These are phyloP conservation scores for Trifolium repens DNA, from an alignment of 306 rosid species.

Conservation along the genomic window DNA sequence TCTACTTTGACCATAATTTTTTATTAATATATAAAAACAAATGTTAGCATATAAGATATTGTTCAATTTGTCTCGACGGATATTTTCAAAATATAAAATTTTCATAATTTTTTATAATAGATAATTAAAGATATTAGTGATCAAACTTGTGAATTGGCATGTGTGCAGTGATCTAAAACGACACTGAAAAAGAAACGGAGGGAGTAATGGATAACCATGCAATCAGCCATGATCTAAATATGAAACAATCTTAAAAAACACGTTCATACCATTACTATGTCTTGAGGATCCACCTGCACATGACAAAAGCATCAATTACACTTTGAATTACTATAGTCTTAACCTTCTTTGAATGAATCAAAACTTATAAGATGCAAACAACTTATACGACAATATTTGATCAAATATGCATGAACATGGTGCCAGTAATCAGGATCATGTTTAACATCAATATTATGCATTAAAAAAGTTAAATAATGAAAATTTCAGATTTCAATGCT, in stretches of 20 bases:
- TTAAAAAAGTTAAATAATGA: neutral
- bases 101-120: too few species aligned
- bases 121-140: too few species aligned
- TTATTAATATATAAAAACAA: too few species aligned
- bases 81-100: too few species aligned
- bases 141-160: too few species aligned
- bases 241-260: slow-evolving; percentile 34
- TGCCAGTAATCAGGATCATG: neutral
- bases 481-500: neutral
- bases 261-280: slow-evolving; percentile 87
- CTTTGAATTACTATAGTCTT: slow-evolving; percentile 11
- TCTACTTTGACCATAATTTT: too few species aligned
- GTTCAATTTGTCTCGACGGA: too few species aligned
- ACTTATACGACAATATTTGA: neutral
- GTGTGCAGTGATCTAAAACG: too few species aligned
- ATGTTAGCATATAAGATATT: too few species aligned
- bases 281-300: slow-evolving; percentile 99
- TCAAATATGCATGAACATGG: neutral
- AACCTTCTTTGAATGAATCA: slow-evolving; percentile 27
- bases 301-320: slow-evolving; percentile 42
- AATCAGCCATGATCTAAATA: slow-evolving; percentile 24
- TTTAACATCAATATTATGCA: slow-evolving; percentile 6
- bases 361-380: slow-evolving; percentile 24
- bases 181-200: too few species aligned
- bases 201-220: neutral